Evolutionary conservation across 192 early-diverging fungal genomes (phyloP).

Genomic region (Spizellomyces sp.): DNA sequence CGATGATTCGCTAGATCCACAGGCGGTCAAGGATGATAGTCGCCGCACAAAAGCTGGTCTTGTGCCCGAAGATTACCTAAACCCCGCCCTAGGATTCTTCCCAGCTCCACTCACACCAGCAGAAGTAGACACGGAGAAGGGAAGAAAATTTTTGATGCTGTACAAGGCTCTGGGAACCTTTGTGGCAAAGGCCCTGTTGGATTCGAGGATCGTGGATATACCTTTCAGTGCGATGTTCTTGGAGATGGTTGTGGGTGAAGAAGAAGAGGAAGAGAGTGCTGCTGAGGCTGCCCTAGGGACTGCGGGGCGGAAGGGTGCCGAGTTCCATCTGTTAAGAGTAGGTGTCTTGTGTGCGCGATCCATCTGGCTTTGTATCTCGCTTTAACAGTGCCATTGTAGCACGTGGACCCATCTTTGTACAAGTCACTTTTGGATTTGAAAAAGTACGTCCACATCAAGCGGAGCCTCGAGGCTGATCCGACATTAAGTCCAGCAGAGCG

Average conservation of each 20-base stretch:
- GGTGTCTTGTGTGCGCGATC: constrained; percentile 21
- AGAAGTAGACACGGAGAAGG: constrained; percentile 35
- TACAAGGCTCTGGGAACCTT: constrained; percentile 83
- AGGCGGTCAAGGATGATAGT: background rate
- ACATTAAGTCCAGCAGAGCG: constrained; percentile 51
- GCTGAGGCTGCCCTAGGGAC: constrained; percentile 20
- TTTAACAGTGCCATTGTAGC: constrained; percentile 42
- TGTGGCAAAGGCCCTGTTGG: constrained; percentile 85
- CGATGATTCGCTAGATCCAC: constrained; percentile 28
- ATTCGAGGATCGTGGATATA: constrained; percentile 83
- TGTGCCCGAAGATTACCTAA: constrained; percentile 22
- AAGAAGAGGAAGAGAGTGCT: constrained; percentile 37
- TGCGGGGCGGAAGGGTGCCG: constrained; percentile 10
- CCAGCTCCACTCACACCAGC: constrained; percentile 29
- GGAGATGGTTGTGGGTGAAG: constrained; percentile 61
- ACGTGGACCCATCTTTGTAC: constrained; percentile 69
- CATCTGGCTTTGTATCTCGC: constrained; percentile 6
- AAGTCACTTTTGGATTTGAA: constrained; percentile 68
- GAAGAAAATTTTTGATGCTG: constrained; percentile 54
- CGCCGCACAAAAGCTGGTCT: background rate
- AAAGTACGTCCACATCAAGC: constrained; percentile 64
- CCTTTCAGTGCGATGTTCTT: constrained; percentile 78
- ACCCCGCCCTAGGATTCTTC: constrained; percentile 36
- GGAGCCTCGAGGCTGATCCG: constrained; percentile 54
- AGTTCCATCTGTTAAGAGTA: constrained; percentile 34